A percentile compares a stretch with the other conserved stretches of the same genome.
These are phyloP conservation scores for Colletotrichum sp. DNA, from an alignment of 2,329 filamentous ascomycete genomes.

Conservation along the genomic window DNA sequence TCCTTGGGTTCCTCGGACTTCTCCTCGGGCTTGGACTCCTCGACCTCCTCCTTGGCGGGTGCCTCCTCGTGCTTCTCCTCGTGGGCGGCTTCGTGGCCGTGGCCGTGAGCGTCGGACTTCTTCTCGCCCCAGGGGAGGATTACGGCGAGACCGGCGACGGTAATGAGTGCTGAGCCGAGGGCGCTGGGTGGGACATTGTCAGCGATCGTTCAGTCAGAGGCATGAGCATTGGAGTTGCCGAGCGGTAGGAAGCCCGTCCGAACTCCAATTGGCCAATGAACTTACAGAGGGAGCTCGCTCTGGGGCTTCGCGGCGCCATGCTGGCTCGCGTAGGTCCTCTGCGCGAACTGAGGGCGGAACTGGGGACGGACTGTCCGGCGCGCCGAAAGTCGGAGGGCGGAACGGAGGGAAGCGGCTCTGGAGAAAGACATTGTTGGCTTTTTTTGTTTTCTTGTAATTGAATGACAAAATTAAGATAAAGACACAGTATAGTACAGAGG, in stretches of 20 bases:
- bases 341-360: constrained; percentile 7
- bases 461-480: background rate
- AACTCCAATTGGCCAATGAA: background rate
- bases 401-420: constrained; percentile 11
- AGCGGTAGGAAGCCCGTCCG: background rate
- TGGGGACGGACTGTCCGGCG: constrained; percentile 17
- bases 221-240: background rate
- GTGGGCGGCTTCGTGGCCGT: constrained; percentile 8
- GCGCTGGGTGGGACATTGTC: background rate
- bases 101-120: background rate
- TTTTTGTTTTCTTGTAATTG: background rate
- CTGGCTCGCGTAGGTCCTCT: constrained; percentile 20
- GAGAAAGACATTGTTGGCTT: constrained; percentile 7
- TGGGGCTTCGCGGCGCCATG: constrained; percentile 15
- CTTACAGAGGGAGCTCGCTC: constrained; percentile 18
- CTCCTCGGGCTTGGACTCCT: constrained; percentile 29
- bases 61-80: constrained; percentile 10
- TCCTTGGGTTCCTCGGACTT: constrained; percentile 18
- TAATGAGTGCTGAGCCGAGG: constrained; percentile 3
- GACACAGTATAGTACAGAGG: background rate
- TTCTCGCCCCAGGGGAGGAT: constrained; percentile 11
- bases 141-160: constrained; percentile 8
- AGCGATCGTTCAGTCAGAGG: background rate
- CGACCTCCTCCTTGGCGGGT: constrained; percentile 24
- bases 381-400: constrained; percentile 16